These are phyloP conservation scores for Fusarium sp. DNA, from an alignment of 2,329 filamentous ascomycete species.

Conservation along the genomic window DNA sequence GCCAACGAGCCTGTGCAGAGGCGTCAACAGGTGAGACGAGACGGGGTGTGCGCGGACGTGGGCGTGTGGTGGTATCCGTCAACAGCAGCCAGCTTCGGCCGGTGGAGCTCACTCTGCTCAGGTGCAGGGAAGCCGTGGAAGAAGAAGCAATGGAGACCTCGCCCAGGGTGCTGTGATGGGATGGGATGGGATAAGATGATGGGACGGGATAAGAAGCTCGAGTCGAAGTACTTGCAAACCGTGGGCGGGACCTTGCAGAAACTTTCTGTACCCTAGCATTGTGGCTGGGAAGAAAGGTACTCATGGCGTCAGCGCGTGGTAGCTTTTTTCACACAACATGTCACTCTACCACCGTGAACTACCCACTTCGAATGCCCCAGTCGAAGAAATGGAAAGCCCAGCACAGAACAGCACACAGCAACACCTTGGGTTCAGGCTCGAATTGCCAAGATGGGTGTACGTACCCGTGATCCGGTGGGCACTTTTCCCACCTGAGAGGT, in stretches of 20 bases:
- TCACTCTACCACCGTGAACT: conserved; percentile 27
- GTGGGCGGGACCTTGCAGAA: conserved; percentile 25
- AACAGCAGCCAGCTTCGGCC: conserved; percentile 17
- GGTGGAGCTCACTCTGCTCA: conserved; percentile 29
- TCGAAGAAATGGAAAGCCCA: conserved; percentile 38
- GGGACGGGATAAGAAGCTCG: conserved; percentile 12
- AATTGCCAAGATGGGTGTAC: conserved; percentile 34
- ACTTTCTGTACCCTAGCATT: not conserved
- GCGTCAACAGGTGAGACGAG: conserved; percentile 37
- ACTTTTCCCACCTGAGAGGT: conserved; percentile 21
- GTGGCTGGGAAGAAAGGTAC: conserved; percentile 24
- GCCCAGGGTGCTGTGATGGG: conserved; percentile 19
- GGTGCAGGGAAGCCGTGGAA: conserved; percentile 35
- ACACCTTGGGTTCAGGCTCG: conserved; percentile 25
- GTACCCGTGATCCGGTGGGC: conserved; percentile 38
- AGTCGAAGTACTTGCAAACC: conserved; percentile 24
- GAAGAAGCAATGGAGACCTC: conserved; percentile 42
- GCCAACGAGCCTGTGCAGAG: conserved; percentile 30
- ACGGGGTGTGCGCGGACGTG: conserved; percentile 29
- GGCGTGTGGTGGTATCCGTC: conserved; percentile 33
- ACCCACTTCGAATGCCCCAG: conserved; percentile 32
- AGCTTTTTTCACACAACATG: not conserved
- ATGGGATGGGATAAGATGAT: conserved; percentile 15
- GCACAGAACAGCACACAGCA: conserved; percentile 26
- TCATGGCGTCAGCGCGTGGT: not conserved